Conservation (phyloP, 805 yeast genomes). For the Metschnikowia santaceciliae region DNA sequence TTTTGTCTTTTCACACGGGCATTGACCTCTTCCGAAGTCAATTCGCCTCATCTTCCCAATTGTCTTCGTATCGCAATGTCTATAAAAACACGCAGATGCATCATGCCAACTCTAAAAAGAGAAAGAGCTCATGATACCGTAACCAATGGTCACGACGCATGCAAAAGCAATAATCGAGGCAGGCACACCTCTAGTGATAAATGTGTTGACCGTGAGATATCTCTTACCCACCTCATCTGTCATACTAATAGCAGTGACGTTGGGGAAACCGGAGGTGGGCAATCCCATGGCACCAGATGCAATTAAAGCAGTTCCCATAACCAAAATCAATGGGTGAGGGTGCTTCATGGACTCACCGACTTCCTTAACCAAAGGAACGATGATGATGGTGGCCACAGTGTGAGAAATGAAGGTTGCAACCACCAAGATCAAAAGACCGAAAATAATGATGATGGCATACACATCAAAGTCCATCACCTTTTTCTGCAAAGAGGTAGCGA, state of each 20-base stretch:
- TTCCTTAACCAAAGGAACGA: constrained; percentile 40
- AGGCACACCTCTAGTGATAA: constrained; percentile 42
- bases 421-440: constrained; percentile 43
- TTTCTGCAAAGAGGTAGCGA: constrained; percentile 66
- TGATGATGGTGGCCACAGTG: constrained; percentile 42
- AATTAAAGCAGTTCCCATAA: constrained; percentile 40
- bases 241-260: constrained; percentile 42
- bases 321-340: constrained; percentile 37
- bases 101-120: constrained; percentile 5
- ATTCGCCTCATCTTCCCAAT: neutral
- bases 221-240: constrained; percentile 40
- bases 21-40: neutral
- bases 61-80: neutral
- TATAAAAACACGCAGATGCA: neutral
- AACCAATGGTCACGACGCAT: constrained; percentile 35
- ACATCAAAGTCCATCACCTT: constrained; percentile 64
- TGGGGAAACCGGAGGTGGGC: constrained; percentile 44
- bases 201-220: constrained; percentile 38
- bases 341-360: constrained; percentile 35
- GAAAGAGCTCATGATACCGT: constrained; percentile 32
- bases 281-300: constrained; percentile 45
- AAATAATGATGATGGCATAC: constrained; percentile 69
- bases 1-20: neutral
- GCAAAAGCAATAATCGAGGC: constrained; percentile 36
- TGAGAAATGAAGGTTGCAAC: constrained; percentile 44